phyloP scores from a whole-genome alignment of 1,139 yeast species.

The Yamadazyma sp. region DNA sequence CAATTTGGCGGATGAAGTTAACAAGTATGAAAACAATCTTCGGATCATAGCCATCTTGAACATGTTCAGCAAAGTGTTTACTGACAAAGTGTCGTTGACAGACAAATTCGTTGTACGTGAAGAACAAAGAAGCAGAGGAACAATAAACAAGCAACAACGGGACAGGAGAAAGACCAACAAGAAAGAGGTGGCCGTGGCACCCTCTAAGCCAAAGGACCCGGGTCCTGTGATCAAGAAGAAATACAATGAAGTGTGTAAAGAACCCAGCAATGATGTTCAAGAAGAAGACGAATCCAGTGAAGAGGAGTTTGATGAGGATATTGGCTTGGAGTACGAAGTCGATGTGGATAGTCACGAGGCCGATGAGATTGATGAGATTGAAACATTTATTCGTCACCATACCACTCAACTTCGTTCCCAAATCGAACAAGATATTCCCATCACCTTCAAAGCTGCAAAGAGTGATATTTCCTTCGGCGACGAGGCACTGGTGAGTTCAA shows the following conservation, averaged over 20 bases:
- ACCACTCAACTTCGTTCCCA: slow-evolving; percentile 20
- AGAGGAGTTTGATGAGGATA: slow-evolving; percentile 6
- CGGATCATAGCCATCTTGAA: slow-evolving; percentile 10
- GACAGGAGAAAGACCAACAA: background rate
- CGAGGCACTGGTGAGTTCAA: background rate
- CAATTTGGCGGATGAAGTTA: slow-evolving; percentile 4
- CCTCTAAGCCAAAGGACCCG: background rate
- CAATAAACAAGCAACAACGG: slow-evolving; percentile 1
- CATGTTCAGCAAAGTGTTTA: slow-evolving; percentile 5
- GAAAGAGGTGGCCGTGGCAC: background rate
- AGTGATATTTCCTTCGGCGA: background rate
- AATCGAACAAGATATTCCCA: slow-evolving; percentile 7
- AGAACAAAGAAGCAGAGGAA: slow-evolving; percentile 7
- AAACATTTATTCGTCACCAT: slow-evolving; percentile 30
- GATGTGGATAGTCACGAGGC: background rate
- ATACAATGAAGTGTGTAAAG: slow-evolving; percentile 2
- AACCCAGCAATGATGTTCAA: slow-evolving; percentile 7
- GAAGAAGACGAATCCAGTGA: slow-evolving; percentile 5
- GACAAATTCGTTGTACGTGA: slow-evolving; percentile 4
- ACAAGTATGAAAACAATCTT: slow-evolving; percentile 9
- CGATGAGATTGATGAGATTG: slow-evolving; percentile 29
- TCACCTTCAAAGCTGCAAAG: background rate
- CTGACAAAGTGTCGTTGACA: slow-evolving; percentile 1
- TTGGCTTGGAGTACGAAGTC: slow-evolving; percentile 5
- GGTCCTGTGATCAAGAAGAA: background rate